Evolutionary conservation across 176 grass and related monocot species (phyloP).

Genomic region (Avena eriantha): DNA sequence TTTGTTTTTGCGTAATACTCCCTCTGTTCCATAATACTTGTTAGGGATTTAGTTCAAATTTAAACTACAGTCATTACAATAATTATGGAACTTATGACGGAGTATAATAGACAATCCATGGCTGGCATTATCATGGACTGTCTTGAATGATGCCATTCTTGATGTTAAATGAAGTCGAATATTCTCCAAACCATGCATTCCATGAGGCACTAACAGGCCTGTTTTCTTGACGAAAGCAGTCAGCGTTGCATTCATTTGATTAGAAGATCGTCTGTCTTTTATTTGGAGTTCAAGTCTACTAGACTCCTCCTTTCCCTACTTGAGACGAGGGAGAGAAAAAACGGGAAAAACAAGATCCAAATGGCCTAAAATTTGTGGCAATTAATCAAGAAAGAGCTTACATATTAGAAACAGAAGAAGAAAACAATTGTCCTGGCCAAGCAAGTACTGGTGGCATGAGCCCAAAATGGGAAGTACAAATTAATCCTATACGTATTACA

Average conservation of each 20-base stretch:
- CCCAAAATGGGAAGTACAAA: neutral
- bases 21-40: no score
- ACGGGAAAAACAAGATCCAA: neutral
- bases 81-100: no score
- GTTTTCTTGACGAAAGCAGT: no score
- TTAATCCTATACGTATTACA: neutral
- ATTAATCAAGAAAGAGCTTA: neutral
- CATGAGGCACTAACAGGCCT: no score
- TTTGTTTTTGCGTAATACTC: no score
- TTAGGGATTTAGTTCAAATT: no score
- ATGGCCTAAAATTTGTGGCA: neutral
- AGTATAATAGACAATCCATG: neutral
- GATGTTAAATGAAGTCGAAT: neutral
- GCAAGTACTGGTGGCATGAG: neutral
- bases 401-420: slow-evolving; percentile 19
- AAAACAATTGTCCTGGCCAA: neutral
- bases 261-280: no score
- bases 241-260: no score
- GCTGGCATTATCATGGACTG: neutral
- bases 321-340: neutral
- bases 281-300: neutral
- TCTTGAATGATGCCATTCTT: neutral
- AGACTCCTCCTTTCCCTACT: neutral
- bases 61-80: no score
- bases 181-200: no score